These are phyloP conservation scores for Fulvia fulva DNA, from an alignment of 2,329 filamentous ascomycete species.

Conservation along the genomic window DNA sequence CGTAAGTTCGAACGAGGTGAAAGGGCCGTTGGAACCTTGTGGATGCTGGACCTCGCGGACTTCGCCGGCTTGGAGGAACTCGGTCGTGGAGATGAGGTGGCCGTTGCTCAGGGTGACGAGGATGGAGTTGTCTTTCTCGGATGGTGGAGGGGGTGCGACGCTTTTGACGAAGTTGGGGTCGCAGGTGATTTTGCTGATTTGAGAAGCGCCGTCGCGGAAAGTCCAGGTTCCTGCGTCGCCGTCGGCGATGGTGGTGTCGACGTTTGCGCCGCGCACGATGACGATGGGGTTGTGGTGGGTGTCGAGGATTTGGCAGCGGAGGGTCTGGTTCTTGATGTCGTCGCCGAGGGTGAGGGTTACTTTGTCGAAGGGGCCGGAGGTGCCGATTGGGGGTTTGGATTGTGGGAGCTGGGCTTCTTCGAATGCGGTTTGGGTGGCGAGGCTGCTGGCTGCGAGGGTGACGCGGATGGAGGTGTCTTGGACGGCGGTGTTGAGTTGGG, in stretches of 20 bases:
- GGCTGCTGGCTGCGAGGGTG: constrained; percentile 4
- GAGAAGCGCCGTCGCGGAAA: constrained; percentile 7
- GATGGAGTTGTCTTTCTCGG: constrained; percentile 1
- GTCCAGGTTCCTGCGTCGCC: constrained; percentile 12
- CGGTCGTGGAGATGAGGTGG: constrained; percentile 12
- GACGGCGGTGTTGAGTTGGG: constrained; percentile 4
- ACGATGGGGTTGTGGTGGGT: constrained; percentile 8
- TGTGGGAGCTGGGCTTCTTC: neutral
- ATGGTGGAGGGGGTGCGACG: constrained; percentile 1
- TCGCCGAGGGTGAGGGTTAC: constrained; percentile 13
- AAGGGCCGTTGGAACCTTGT: constrained; percentile 7
- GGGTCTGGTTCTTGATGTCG: constrained; percentile 7
- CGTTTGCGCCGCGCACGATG: constrained; percentile 8
- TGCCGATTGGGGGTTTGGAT: constrained; percentile 1
- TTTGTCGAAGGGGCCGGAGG: constrained; percentile 9
- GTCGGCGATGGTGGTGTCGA: constrained; percentile 14
- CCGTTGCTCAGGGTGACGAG: constrained; percentile 11
- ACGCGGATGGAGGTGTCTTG: constrained; percentile 2
- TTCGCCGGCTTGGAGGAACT: constrained; percentile 7
- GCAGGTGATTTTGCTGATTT: constrained; percentile 11
- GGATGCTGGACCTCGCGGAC: constrained; percentile 7
- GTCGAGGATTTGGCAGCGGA: constrained; percentile 18
- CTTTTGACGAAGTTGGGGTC: constrained; percentile 9
- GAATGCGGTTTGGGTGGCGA: constrained; percentile 12
- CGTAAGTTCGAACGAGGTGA: constrained; percentile 7